Conservation (phyloP, 495 filamentous ascomycete genomes). For the Xylaria intraflava region DNA sequence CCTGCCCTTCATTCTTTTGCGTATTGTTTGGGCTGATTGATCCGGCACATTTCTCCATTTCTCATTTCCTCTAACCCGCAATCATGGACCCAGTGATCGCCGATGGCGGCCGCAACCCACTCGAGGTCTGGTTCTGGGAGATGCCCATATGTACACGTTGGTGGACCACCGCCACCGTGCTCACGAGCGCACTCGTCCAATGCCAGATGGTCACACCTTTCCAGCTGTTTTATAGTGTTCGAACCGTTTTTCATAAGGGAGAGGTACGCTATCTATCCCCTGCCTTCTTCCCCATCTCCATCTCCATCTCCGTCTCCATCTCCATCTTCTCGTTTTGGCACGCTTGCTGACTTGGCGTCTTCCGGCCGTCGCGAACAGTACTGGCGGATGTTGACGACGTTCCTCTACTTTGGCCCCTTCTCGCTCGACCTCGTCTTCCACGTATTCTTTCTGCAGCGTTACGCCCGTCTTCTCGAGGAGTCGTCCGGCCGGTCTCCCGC, state of each 20-base stretch:
- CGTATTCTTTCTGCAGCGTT: conserved; percentile 96
- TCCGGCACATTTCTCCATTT: not conserved
- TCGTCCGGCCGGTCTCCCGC: conserved; percentile 82
- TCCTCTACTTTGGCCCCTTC: conserved; percentile 93
- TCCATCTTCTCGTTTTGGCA: not conserved
- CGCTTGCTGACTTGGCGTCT: conserved; percentile 13
- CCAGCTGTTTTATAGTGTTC: conserved; percentile 94
- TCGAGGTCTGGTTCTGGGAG: conserved; percentile 97
- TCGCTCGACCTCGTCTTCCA: conserved; percentile 95
- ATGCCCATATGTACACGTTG: conserved; percentile 92
- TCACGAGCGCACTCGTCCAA: conserved; percentile 85
- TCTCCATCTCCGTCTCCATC: not conserved
- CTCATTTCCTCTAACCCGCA: not conserved
- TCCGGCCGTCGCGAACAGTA: conserved; percentile 50
- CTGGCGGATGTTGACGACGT: conserved; percentile 91
- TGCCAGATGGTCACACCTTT: conserved; percentile 86
- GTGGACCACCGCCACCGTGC: conserved; percentile 91
- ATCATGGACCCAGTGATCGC: conserved; percentile 61
- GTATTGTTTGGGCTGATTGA: not conserved
- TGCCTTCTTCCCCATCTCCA: not conserved
- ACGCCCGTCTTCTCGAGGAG: conserved; percentile 92
- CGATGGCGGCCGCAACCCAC: conserved; percentile 65
- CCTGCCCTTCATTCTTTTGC: not conserved
- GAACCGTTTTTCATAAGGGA: conserved; percentile 79
- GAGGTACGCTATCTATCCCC: conserved; percentile 52